Percentiles rank a stretch among this genome's conserved stretches.
Evolutionary conservation across 768 basidiomycete genomes (phyloP).

Genomic region (Tephrocybe sp.): DNA sequence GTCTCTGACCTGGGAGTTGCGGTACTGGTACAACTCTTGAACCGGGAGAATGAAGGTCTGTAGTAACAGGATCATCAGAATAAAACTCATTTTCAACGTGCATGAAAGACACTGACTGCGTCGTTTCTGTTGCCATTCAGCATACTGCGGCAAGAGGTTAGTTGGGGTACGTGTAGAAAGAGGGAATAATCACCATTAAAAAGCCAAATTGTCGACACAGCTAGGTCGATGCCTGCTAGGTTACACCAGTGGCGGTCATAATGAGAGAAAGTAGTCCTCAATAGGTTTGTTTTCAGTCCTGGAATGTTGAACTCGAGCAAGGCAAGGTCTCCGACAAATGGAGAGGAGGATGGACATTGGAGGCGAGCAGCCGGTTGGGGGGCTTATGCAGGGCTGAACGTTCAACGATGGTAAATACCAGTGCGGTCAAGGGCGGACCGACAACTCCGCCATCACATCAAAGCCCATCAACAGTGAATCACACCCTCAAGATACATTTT

Average conservation of each 20-base stretch:
- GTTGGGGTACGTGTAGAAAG: background rate
- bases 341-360: too few species aligned
- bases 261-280: slow-evolving; percentile 89
- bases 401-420: too few species aligned
- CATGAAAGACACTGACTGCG: slow-evolving; percentile 53
- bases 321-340: too few species aligned
- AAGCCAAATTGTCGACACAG: slow-evolving; percentile 67
- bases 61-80: slow-evolving; percentile 21
- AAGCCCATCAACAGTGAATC: too few species aligned
- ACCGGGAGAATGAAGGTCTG: slow-evolving; percentile 83
- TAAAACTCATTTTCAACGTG: slow-evolving; percentile 1
- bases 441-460: too few species aligned
- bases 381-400: too few species aligned
- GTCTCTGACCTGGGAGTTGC: slow-evolving; percentile 88
- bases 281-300: too few species aligned
- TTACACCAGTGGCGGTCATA: slow-evolving; percentile 88
- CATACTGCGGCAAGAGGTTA: slow-evolving; percentile 47
- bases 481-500: too few species aligned
- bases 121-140: slow-evolving; percentile 86
- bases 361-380: too few species aligned
- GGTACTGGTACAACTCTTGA: slow-evolving; percentile 82
- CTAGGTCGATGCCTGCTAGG: slow-evolving; percentile 83
- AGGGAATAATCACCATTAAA: slow-evolving; percentile 13
- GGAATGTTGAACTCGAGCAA: too few species aligned
- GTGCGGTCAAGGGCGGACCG: too few species aligned